Conservation (phyloP, 352 stramenopile genomes). For the Globisporangium barbulae region DNA sequence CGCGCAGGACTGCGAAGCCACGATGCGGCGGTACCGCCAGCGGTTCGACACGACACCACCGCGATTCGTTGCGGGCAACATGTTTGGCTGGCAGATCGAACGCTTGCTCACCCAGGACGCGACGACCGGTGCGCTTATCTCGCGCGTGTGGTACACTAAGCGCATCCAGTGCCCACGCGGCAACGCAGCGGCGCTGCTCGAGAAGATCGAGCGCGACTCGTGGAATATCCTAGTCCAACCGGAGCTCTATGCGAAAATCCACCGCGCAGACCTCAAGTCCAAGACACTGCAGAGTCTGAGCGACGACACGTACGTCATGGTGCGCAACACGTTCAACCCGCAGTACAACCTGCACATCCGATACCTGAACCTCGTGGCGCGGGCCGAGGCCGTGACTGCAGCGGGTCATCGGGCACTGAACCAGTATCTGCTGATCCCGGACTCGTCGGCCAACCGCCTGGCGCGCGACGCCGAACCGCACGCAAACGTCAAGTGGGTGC, state of each 20-base stretch:
- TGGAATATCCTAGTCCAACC: constrained; percentile 28
- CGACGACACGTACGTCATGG: constrained; percentile 28
- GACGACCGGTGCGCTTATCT: constrained; percentile 17
- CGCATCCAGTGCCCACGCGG: constrained; percentile 29
- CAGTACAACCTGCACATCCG: constrained; percentile 18
- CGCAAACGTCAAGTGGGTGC: constrained; percentile 28
- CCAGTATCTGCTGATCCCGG: constrained; percentile 31
- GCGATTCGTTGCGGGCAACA: constrained; percentile 4
- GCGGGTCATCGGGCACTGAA: constrained; percentile 21
- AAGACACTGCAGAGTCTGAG: constrained; percentile 31
- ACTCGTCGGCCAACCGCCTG: constrained; percentile 28
- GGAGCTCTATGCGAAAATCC: constrained; percentile 30
- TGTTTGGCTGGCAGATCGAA: constrained; percentile 37
- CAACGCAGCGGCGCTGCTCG: constrained; percentile 21
- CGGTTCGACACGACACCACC: constrained; percentile 23
- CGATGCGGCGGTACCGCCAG: constrained; percentile 23
- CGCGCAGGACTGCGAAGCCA: constrained; percentile 24
- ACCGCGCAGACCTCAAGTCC: constrained; percentile 20
- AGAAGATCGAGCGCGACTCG: constrained; percentile 28
- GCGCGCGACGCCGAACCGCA: constrained; percentile 27
- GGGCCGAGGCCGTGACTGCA: constrained; percentile 12
- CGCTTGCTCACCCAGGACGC: constrained; percentile 18
- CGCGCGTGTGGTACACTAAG: constrained; percentile 30
- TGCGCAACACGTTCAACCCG: constrained; percentile 22
- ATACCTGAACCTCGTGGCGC: constrained; percentile 36